Evolutionary conservation across 768 basidiomycete species (phyloP).

Genomic region (Agrocybe chaxingu): DNA sequence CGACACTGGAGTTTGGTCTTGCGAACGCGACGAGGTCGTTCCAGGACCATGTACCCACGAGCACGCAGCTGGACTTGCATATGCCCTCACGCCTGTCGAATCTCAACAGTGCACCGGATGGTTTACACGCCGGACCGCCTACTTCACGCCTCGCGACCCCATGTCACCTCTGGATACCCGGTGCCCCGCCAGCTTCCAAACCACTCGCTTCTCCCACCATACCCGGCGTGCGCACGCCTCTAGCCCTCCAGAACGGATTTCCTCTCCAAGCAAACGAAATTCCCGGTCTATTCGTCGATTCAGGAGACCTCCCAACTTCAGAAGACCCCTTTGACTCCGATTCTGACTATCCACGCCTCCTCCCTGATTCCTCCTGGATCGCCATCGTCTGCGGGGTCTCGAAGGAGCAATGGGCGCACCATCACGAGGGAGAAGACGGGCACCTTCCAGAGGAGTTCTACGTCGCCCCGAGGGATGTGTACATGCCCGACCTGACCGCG

Average conservation of each 20-base stretch:
- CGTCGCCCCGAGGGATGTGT: slow-evolving; percentile 72
- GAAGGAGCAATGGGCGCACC: slow-evolving; percentile 45
- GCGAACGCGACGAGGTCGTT: too few species aligned
- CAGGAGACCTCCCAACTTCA: too few species aligned
- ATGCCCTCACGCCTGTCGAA: neutral
- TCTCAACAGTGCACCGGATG: neutral
- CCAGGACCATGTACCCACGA: neutral
- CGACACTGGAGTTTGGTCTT: too few species aligned
- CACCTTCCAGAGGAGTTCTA: slow-evolving; percentile 67
- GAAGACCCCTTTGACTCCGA: slow-evolving; percentile 4
- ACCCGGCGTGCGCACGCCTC: slow-evolving; percentile 14
- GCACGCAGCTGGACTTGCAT: neutral
- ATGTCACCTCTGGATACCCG: slow-evolving; percentile 56
- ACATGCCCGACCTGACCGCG: slow-evolving; percentile 81
- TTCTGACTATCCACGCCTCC: slow-evolving; percentile 35
- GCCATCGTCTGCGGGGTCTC: slow-evolving; percentile 77
- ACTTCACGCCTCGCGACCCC: slow-evolving; percentile 40
- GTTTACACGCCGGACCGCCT: neutral
- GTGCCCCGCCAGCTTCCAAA: slow-evolving; percentile 50
- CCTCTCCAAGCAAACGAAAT: too few species aligned
- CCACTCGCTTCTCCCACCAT: slow-evolving; percentile 18
- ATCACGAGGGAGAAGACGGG: slow-evolving; percentile 25
- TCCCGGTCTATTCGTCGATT: too few species aligned
- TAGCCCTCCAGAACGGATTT: neutral
- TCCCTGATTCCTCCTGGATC: slow-evolving; percentile 73